A percentile compares a stretch with the other conserved stretches of the same genome.
Conservation (phyloP, 495 filamentous ascomycete species). For the Lasiosphaeris hirsuta region DNA sequence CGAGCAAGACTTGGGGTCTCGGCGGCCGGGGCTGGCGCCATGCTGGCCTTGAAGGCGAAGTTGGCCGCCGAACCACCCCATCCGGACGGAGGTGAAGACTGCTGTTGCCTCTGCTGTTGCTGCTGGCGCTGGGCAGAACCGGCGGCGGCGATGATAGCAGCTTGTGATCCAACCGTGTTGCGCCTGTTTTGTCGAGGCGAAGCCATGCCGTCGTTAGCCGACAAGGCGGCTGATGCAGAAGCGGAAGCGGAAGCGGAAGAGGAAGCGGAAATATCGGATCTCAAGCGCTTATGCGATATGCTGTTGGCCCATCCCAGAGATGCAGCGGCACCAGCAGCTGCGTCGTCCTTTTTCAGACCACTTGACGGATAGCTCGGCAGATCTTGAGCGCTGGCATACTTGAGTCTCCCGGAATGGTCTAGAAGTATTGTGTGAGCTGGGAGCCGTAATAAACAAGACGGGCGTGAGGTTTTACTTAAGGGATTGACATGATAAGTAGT, state of each 20-base stretch:
- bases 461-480: constrained; percentile 7
- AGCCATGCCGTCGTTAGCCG: constrained; percentile 64
- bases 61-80: constrained; percentile 59
- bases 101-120: constrained; percentile 37
- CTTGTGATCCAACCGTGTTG: constrained; percentile 64
- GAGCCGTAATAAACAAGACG: not conserved
- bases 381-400: constrained; percentile 64
- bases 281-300: constrained; percentile 59
- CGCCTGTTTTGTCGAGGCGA: constrained; percentile 51
- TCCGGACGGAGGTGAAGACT: constrained; percentile 32
- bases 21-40: constrained; percentile 8
- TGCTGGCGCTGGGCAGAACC: constrained; percentile 57
- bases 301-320: constrained; percentile 67
- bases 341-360: constrained; percentile 58
- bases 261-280: constrained; percentile 48
- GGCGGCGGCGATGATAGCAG: constrained; percentile 62
- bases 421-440: constrained; percentile 20
- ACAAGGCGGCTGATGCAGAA: constrained; percentile 64
- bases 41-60: constrained; percentile 46
- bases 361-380: constrained; percentile 63
- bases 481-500: not conserved
- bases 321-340: constrained; percentile 71
- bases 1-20: constrained; percentile 24
- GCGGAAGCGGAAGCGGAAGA: constrained; percentile 55
- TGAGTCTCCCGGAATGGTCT: constrained; percentile 54